These are phyloP conservation scores for Aureobasidium sp. DNA, from an alignment of 2,329 filamentous ascomycete species.

Conservation along the genomic window DNA sequence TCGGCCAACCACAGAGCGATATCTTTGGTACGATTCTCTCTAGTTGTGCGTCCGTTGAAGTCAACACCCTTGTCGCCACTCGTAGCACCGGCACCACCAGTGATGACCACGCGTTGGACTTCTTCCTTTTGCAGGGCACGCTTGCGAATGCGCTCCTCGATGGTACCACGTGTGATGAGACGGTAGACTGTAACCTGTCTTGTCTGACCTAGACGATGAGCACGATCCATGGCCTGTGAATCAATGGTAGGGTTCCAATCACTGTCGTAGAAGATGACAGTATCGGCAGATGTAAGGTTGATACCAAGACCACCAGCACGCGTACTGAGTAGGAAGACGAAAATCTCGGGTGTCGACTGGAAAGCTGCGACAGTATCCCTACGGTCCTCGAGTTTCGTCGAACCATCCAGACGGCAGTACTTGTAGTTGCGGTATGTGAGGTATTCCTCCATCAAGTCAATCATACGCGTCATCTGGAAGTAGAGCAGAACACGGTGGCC, in stretches of 20 bases:
- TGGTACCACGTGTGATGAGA: slow-evolving; percentile 91
- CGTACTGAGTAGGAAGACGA: slow-evolving; percentile 92
- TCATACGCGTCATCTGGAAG: slow-evolving; percentile 99
- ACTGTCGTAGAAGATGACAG: slow-evolving; percentile 98
- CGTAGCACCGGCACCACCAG: slow-evolving; percentile 62
- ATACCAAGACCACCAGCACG: slow-evolving; percentile 96
- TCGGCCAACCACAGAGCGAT: slow-evolving; percentile 99
- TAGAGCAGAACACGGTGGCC: slow-evolving; percentile 91
- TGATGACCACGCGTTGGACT: slow-evolving; percentile 93
- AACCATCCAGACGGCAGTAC: slow-evolving; percentile 92
- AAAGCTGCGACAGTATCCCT: slow-evolving; percentile 95
- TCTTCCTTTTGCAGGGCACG: slow-evolving; percentile 96
- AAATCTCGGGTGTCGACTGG: slow-evolving; percentile 88
- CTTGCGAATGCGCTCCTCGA: slow-evolving; percentile 96
- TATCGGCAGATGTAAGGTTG: slow-evolving; percentile 92
- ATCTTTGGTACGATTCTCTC: slow-evolving; percentile 92
- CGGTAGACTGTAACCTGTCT: slow-evolving; percentile 95
- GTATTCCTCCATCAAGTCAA: slow-evolving; percentile 98
- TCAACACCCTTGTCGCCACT: slow-evolving; percentile 56
- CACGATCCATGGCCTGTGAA: slow-evolving; percentile 97
- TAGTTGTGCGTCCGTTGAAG: slow-evolving; percentile 76
- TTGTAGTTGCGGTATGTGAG: slow-evolving; percentile 98
- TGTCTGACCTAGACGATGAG: slow-evolving; percentile 93
- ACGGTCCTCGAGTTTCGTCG: slow-evolving; percentile 92
- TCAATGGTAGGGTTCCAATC: slow-evolving; percentile 99